phyloP scores from a whole-genome alignment of 1,284 basidiomycete species.

The Cystobasidiaceae sp. region DNA sequence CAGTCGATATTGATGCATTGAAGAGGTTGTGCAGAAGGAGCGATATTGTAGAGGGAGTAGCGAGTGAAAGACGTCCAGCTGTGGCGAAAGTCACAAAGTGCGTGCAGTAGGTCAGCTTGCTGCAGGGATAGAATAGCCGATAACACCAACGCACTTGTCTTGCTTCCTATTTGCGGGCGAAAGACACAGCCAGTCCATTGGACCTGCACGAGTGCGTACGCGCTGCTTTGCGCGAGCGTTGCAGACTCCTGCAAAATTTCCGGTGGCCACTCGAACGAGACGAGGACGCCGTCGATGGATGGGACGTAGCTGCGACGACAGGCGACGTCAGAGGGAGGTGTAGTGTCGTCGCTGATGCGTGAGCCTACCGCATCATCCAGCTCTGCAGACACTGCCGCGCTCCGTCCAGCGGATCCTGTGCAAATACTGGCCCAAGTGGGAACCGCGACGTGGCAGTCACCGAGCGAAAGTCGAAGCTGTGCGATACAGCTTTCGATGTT shows the following conservation, averaged over 20 bases:
- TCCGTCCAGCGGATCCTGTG: constrained; percentile 62
- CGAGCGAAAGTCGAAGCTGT: constrained; percentile 2
- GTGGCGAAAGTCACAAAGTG: no score
- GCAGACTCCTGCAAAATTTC: constrained; percentile 59
- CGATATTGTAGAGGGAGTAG: constrained; percentile 89
- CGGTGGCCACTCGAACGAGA: constrained; percentile 54
- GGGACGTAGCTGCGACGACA: constrained; percentile 69
- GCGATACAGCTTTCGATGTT: no score
- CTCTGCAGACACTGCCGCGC: constrained; percentile 83
- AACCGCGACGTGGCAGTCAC: constrained; percentile 55
- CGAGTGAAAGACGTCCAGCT: constrained; percentile 84
- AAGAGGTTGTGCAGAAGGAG: constrained; percentile 89
- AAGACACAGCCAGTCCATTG: constrained; percentile 81
- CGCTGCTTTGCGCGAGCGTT: constrained; percentile 62
- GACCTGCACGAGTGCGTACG: constrained; percentile 70
- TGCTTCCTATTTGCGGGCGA: constrained; percentile 80
- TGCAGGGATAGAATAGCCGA: no score
- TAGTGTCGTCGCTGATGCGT: no score
- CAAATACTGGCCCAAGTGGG: constrained; percentile 77
- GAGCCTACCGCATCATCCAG: constrained; percentile 80
- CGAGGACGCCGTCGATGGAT: constrained; percentile 76
- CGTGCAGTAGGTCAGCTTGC: no score
- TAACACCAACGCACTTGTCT: constrained; percentile 71
- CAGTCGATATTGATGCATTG: constrained; percentile 90
- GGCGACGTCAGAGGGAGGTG: not conserved